Evolutionary conservation across 2,329 filamentous ascomycete genomes (phyloP).

Genomic region (Paecilomyces dactylethromorphus): DNA sequence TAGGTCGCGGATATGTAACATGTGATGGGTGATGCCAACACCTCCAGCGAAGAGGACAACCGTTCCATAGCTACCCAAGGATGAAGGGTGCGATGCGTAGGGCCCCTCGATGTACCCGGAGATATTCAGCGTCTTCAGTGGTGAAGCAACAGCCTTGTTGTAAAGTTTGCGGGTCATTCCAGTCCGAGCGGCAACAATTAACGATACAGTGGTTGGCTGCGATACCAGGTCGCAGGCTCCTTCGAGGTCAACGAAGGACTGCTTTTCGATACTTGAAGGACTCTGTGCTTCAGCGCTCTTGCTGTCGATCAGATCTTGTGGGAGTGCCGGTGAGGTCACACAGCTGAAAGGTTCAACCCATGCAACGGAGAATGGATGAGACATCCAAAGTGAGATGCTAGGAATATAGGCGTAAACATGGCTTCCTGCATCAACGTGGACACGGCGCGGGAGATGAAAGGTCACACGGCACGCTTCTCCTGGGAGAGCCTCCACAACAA

Average conservation of each 20-base stretch:
- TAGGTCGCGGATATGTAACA: conserved; percentile 55
- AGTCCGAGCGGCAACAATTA: conserved; percentile 55
- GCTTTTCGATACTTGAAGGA: conserved; percentile 26
- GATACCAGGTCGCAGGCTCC: conserved; percentile 10
- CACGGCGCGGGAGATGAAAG: conserved; percentile 51
- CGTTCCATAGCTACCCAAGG: conserved; percentile 56
- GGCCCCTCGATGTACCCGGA: conserved; percentile 57
- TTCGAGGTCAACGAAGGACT: conserved; percentile 17
- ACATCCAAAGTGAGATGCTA: conserved; percentile 40
- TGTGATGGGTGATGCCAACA: conserved; percentile 61
- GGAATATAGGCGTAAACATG: conserved; percentile 59
- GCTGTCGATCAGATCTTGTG: conserved; percentile 12
- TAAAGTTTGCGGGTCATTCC: conserved; percentile 58
- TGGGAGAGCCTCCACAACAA: conserved; percentile 53
- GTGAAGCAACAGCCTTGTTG: conserved; percentile 46
- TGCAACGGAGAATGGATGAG: conserved; percentile 43
- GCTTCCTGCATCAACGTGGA: conserved; percentile 49
- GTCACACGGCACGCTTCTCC: conserved; percentile 56
- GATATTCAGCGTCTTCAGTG: conserved; percentile 45
- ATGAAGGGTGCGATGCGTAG: conserved; percentile 53
- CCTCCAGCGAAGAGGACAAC: conserved; percentile 61
- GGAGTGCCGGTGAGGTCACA: conserved; percentile 15
- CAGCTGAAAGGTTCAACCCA: conserved; percentile 34
- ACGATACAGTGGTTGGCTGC: conserved; percentile 41
- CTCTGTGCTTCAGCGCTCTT: conserved; percentile 10